Base-by-base conservation (phyloP, 2,329 filamentous ascomycete species). In the Harringtonia aguacate region DNA sequence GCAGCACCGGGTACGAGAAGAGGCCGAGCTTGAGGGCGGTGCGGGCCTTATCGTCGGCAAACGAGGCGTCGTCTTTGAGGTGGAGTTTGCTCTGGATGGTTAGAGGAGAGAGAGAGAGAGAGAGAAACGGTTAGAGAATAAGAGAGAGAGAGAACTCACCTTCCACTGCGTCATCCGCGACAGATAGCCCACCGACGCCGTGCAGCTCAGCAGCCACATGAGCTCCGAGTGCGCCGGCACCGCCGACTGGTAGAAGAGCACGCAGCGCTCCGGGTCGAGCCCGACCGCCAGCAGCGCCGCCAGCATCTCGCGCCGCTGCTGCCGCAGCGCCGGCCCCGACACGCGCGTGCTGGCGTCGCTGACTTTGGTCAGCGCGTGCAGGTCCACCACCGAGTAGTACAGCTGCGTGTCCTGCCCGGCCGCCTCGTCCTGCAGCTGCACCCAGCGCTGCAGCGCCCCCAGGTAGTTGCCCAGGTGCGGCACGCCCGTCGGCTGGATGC, bases 111-210 rank as follows among this genome's bases (percentile, higher is more conserved):
- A n/a, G 17, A 35, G n/a, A 2, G 33, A 22, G 12, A 36, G 37
- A 9, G 29, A 35, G 36, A 7, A 27, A 29, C 20, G 5, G 22
- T 1, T 12, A 27, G 31, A 24, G n/a, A 14, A 9, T 10, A 13
- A 21, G 28, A 21, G n/a, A 6, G 21, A 36, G 15, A 39, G 39
- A n/a, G 27, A 22, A 18, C 34, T 18, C 37, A 50, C 87, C 79
- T 98, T 98, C 89, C 92, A 98, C 63, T 97, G 92, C 24, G 92
- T 97, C 92, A 98, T 98, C n/a, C 92, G 75, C 10, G 84, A 84
- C n/a, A 98, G 68, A 63, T 95, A 94, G 33, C 92, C 92, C 62
- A 92, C 88, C 6, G 86, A 90, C 21, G 92, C 86, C 42, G 85
- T 84, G 52, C 89, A 95, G 58, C 86, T 90, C 49, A 98, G 66